A percentile compares a stretch with the other conserved stretches of the same genome.
Evolutionary conservation across 148 eudicot genomes (phyloP).

Genomic region (Rhododendron molle): DNA sequence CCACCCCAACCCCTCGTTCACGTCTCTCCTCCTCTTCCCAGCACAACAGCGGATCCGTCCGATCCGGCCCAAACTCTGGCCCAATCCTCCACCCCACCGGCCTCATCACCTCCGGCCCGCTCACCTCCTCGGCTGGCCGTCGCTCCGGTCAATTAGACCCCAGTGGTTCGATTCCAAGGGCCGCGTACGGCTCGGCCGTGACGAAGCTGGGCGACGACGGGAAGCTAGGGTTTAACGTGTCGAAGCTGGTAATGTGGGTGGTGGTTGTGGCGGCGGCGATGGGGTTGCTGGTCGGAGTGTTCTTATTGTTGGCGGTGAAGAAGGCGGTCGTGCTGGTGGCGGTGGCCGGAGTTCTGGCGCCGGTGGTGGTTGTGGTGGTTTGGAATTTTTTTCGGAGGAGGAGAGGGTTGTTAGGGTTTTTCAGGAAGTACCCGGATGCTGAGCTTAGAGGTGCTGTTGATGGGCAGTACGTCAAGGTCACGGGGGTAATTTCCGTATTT

Average conservation of each 20-base stretch:
- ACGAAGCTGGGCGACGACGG: slow-evolving; percentile 51
- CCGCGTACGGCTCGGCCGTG: slow-evolving; percentile 70
- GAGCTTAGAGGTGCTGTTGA: slow-evolving; percentile 87
- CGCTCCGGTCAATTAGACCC: slow-evolving; percentile 46
- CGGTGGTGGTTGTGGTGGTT: slow-evolving; percentile 26
- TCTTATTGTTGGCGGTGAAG: slow-evolving; percentile 68
- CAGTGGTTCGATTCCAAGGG: slow-evolving; percentile 20
- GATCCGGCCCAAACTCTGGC: slow-evolving; percentile 76
- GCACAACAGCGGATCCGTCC: slow-evolving; percentile 62
- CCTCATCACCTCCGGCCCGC: slow-evolving; percentile 80
- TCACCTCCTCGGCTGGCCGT: slow-evolving; percentile 33
- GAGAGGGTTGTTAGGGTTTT: slow-evolving; percentile 51
- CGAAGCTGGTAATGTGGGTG: slow-evolving; percentile 76
- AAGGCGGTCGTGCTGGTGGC: slow-evolving; percentile 54
- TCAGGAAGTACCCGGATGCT: slow-evolving; percentile 55
- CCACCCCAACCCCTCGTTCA: slow-evolving; percentile 22
- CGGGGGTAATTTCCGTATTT: slow-evolving; percentile 65
- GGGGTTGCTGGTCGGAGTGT: slow-evolving; percentile 74
- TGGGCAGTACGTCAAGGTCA: slow-evolving; percentile 93
- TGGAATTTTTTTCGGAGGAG: slow-evolving; percentile 68
- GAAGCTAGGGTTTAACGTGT: slow-evolving; percentile 60
- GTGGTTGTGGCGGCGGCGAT: slow-evolving; percentile 54
- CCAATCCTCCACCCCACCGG: slow-evolving; percentile 77
- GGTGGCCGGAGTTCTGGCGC: slow-evolving; percentile 55
- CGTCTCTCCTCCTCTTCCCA: slow-evolving; percentile 41